Percentiles rank a stretch among this genome's conserved stretches.
Conservation (phyloP, 2,329 filamentous ascomycete genomes). For the Exserohilum rostratum region DNA sequence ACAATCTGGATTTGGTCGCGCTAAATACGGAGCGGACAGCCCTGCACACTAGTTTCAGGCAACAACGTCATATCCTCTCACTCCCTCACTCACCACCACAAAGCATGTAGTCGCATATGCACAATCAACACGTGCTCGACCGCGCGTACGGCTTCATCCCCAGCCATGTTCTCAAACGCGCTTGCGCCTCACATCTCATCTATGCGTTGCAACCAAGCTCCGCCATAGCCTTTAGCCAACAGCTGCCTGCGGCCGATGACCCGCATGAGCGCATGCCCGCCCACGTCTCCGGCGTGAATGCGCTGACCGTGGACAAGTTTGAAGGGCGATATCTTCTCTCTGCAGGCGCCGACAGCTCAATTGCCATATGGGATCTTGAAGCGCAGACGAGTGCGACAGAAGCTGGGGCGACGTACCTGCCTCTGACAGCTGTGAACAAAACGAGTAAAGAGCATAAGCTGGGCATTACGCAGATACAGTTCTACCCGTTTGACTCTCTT, state of each 20-base stretch:
- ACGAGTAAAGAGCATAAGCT: conserved; percentile 62
- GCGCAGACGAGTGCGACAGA: conserved; percentile 21
- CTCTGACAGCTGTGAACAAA: conserved; percentile 32
- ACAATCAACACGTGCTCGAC: conserved; percentile 68
- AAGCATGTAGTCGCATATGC: conserved; percentile 50
- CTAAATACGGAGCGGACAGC: too few species aligned
- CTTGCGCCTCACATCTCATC: conserved; percentile 69
- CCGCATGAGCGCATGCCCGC: conserved; percentile 58
- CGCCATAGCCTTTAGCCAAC: conserved; percentile 73
- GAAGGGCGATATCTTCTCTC: conserved; percentile 81
- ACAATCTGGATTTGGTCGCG: not conserved
- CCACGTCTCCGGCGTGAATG: conserved; percentile 79
- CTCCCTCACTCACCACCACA: conserved; percentile 14
- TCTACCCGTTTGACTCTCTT: conserved; percentile 77
- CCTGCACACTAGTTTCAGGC: not conserved
- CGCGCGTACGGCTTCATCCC: conserved; percentile 70
- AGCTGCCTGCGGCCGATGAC: conserved; percentile 50
- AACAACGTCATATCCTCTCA: conserved; percentile 27
- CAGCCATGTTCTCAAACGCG: conserved; percentile 68
- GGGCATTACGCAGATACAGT: conserved; percentile 76
- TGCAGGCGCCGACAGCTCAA: conserved; percentile 81
- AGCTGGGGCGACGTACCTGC: conserved; percentile 32
- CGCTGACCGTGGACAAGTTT: conserved; percentile 79
- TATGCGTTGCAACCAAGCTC: conserved; percentile 69
- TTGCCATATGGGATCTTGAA: conserved; percentile 88